Evolutionary conservation across 495 filamentous ascomycete genomes (phyloP).

Genomic region (Penicillium alfredii): DNA sequence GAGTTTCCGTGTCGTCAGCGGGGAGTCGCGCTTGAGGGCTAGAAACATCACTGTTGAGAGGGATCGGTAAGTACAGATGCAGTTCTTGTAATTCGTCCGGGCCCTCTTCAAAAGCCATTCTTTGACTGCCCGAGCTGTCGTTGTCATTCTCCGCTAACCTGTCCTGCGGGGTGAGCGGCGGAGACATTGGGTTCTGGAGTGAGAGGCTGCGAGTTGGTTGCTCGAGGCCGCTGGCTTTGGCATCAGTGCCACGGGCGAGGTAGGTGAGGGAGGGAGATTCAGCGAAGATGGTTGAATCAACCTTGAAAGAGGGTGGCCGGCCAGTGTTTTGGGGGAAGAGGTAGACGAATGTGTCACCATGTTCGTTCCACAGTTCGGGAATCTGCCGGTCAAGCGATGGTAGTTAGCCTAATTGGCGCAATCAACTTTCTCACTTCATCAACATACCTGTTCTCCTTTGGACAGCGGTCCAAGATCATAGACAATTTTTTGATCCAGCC

Average conservation of each 20-base stretch:
- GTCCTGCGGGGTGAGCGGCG: slow-evolving; percentile 33
- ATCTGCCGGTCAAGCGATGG: slow-evolving; percentile 42
- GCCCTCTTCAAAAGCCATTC: slow-evolving; percentile 39
- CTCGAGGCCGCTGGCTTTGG: slow-evolving; percentile 33
- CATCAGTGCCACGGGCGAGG: slow-evolving; percentile 59
- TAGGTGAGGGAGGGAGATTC: slow-evolving; percentile 64
- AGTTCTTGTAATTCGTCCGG: slow-evolving; percentile 47
- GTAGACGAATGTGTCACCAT: slow-evolving; percentile 78
- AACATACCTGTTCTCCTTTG: slow-evolving; percentile 53
- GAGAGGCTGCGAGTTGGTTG: slow-evolving; percentile 37
- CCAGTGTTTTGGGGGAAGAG: slow-evolving; percentile 63
- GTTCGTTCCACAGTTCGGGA: slow-evolving; percentile 82
- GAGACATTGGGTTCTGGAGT: slow-evolving; percentile 36
- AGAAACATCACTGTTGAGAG: slow-evolving; percentile 45
- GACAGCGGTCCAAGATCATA: slow-evolving; percentile 56
- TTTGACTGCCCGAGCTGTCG: slow-evolving; percentile 38
- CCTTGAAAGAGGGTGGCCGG: slow-evolving; percentile 68
- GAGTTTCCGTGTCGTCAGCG: slow-evolving; percentile 55
- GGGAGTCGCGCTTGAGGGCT: slow-evolving; percentile 33
- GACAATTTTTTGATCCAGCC: slow-evolving; percentile 48
- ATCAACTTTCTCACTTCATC: background rate
- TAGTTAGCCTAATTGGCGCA: background rate
- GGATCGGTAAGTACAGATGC: slow-evolving; percentile 66
- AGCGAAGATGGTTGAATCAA: slow-evolving; percentile 64
- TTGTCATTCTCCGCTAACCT: slow-evolving; percentile 35